phyloP scores from a whole-genome alignment of 371 early-diverging fungal genomes.

The Actinomortierella wolfii region DNA sequence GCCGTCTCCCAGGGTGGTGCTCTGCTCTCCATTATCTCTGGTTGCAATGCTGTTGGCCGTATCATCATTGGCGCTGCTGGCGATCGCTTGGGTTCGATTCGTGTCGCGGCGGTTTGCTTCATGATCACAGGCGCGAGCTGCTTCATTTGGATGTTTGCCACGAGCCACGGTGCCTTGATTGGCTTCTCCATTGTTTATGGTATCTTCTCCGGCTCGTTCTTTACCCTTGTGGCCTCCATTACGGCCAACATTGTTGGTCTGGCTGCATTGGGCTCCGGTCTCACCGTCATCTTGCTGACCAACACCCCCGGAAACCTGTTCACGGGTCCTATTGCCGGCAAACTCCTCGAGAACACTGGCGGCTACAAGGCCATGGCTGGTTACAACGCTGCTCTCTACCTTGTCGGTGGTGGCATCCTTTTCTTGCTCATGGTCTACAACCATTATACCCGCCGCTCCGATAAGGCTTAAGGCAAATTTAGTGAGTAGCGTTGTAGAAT shows the following conservation, averaged over 20 bases:
- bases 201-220: conserved; percentile 62
- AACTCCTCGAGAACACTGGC: conserved; percentile 44
- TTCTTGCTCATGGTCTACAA: conserved; percentile 37
- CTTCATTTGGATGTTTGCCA: conserved; percentile 64
- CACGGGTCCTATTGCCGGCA: conserved; percentile 64
- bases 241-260: conserved; percentile 58
- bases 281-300: conserved; percentile 60
- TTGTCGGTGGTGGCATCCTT: conserved; percentile 11
- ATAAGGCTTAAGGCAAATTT: too few relatives aligned
- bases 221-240: conserved; percentile 58
- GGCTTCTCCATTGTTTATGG: conserved; percentile 59
- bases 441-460: conserved; percentile 15
- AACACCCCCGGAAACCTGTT: conserved; percentile 64
- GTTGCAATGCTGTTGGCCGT: conserved; percentile 65
- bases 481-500: neutral
- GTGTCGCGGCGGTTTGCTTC: conserved; percentile 44
- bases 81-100: conserved; percentile 41
- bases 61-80: conserved; percentile 50
- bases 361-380: conserved; percentile 47
- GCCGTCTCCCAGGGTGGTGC: conserved; percentile 52
- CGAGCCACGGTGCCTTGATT: conserved; percentile 49
- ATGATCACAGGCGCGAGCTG: conserved; percentile 50
- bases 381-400: conserved; percentile 35
- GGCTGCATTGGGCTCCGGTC: conserved; percentile 55
- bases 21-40: conserved; percentile 55